A percentile compares a stretch with the other conserved stretches of the same genome.
Evolutionary conservation across 2,329 filamentous ascomycete genomes (phyloP).

Genomic region (Mollisiaceae sp.): DNA sequence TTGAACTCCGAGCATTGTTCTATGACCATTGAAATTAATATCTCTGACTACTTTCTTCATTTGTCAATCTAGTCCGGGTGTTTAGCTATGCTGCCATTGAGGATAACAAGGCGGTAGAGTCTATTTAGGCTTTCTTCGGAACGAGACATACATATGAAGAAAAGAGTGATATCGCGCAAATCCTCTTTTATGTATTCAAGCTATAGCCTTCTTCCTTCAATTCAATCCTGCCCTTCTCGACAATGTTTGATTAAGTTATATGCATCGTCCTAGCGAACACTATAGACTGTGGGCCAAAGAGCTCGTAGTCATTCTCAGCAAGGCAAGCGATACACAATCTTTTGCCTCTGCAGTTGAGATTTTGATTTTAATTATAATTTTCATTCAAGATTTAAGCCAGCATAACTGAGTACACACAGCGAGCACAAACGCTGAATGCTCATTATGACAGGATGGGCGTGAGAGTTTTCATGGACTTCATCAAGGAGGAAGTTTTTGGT

Average conservation of each 20-base stretch:
- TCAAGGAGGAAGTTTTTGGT: conserved; percentile 15
- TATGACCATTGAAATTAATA: too few species aligned
- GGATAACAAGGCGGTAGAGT: background rate
- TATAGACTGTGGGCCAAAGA: conserved; percentile 15
- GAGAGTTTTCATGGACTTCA: conserved; percentile 20
- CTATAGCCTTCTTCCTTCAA: background rate
- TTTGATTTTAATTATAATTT: background rate
- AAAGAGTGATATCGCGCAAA: background rate
- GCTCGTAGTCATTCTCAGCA: conserved; percentile 20
- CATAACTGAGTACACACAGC: conserved; percentile 17
- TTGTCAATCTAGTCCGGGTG: too few species aligned
- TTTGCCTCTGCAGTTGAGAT: background rate
- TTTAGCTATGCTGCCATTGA: too few species aligned
- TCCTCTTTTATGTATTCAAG: background rate
- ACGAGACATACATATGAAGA: background rate
- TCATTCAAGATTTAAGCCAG: conserved; percentile 3
- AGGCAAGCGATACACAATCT: background rate
- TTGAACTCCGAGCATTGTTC: too few species aligned
- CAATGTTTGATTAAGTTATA: conserved; percentile 1
- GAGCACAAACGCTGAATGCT: conserved; percentile 11
- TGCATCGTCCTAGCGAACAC: conserved; percentile 23
- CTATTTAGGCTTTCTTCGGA: background rate
- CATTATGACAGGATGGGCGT: too few species aligned
- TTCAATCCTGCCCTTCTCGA: background rate
- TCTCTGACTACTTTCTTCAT: too few species aligned